Evolutionary conservation across 768 basidiomycete species (phyloP), one percentile per base, ranked within the genome.

Genomic region (Sporobolomyces phaffii): DNA sequence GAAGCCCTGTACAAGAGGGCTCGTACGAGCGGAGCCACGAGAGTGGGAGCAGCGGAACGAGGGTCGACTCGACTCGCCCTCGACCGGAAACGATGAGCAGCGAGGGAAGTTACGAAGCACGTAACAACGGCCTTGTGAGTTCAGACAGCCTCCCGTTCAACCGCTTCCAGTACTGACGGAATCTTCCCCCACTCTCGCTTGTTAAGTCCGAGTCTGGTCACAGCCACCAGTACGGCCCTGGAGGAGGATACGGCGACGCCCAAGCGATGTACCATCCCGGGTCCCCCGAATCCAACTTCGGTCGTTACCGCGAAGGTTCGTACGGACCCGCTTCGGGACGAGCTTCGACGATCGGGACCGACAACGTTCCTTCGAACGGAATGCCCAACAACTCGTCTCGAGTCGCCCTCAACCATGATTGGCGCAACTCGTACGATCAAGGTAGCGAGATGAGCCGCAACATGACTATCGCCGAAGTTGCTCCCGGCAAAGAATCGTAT

Each of bases 391-490:
- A 75, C 69, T 73, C 73, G 48, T 75, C 75, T 22, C 73, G 73
- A 54, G 72, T 73, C 54, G 75, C 75, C 11, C 70, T 75, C 56
- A 75, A 75, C 70, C 51, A 72, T 52, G 75, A 75, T 41, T 75
- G 73, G 73, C 65, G 73, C 49, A 66, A 72, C 56, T 74, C 71
- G 40, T 71, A 70, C 64, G 73, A 75, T 59, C 70, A 71, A 33
- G 64, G 72, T 18, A 64, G 63, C 61, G 69, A 74, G 13, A 72
- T 72, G 61, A 65, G 62, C n/a, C 65, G 65, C 29, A 57, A 51
- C 52, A 68, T 65, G 66, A 60, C 70, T 28, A 68, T 73, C 56
- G 59, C 69, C 24, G 66, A 68, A 60, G 62, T 73, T 50, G 73
- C 69, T 5, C 67, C 73, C 6, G 73, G 73, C 51, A 71, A 73